Evolutionary conservation across 495 filamentous ascomycete genomes (phyloP), one percentile per base, ranked within the genome.

Genomic region (Neurospora tetrasperma): DNA sequence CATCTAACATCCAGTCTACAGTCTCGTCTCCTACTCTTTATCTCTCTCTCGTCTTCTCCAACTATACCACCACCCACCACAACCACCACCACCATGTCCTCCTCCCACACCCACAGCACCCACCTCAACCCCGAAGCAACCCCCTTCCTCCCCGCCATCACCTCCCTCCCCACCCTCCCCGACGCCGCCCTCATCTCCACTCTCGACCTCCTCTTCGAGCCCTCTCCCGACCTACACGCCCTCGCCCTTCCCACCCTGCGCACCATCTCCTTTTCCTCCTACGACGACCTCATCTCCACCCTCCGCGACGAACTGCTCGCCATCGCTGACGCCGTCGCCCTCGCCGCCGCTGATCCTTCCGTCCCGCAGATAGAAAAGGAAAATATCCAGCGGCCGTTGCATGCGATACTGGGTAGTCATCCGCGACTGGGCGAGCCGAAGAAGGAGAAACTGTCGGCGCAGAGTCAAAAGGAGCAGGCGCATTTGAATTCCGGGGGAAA

Each of bases 121-220:
- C 71, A 42, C 54, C 71, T 71, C 70, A 78, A 75, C 72, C 71
- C 78, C 31, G 71, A 75, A 43, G 46, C 75, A 8, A 18, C 76
- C 68, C 78, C 78, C 73, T 79, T 76, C 71, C 79, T 84, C 71
- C 81, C 79, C 69, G 74, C 78, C 72, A 74, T 84, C 78, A 23
- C 75, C 70, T 44, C 77, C 69, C 76, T 83, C 27, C 77, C 82
- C 70, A 73, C 81, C 75, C 78, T 80, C 71, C 81, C 91, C 14
- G 84, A 87, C 23, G 79, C 85, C 39, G 81, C 88, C 43, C 86
- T 89, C 69, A 85, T 87, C 68, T 81, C 86, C 20, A 85, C 92
- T 69, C 90, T 97, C 69, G 92, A 96, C 82, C 85, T 86, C 7
- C 92, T 98, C 69, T 98, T 98, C 83, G 95, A 98, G 77, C 91